Base-by-base conservation (phyloP, 306 rosid species). In the Calophaca sinica region DNA sequence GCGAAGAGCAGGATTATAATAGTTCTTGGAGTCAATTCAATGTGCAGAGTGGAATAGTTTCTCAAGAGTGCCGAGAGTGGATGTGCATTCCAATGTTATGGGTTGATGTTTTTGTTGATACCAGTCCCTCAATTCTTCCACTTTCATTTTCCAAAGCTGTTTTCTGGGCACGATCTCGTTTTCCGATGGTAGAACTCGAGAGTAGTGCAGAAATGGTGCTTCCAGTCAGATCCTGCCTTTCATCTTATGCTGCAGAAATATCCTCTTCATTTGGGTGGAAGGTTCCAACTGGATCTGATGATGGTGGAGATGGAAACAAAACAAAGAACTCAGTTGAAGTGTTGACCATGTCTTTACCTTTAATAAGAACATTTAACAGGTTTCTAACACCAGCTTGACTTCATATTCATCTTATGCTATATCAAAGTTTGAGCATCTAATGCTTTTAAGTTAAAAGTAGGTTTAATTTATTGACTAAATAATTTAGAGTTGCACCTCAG, bases 51-150 rank as follows among this genome's bases (percentile, higher is more conserved):
- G 87, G 81, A 85, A 79, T 91, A 78, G 80, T 83, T 82, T 90
- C 86, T 73, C 81, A 68, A 77, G 97, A 87, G 65, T 90, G 72
- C 82, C 80, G 65, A 49, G 93, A 83, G 42, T 94, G 98, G 98
- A 88, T 88, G 88, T 94, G 97, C 93, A 86, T 91, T 86, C 98
- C 98, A 12, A 88, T 94, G 94, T 77, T 94, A 68, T 94, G 98
- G 98, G 76, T 81, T 81, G 96, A 94, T 45, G 93, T 90, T 80
- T 85, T 94, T 48, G 81, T 84, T 77, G 96, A 91, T 38, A 84
- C 80, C 59, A 79, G 83, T 82, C 93, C 94, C 59, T 82, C 87
- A 70, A 64, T 83, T 70, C 86, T 94, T 79, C 98, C 96, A 20
- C 67, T 84, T 75, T 94, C 97, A 73, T 88, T 94, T 85, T 89